Evolutionary conservation across 371 early-diverging fungal genomes (phyloP).

Genomic region (Umbelopsis sp.): DNA sequence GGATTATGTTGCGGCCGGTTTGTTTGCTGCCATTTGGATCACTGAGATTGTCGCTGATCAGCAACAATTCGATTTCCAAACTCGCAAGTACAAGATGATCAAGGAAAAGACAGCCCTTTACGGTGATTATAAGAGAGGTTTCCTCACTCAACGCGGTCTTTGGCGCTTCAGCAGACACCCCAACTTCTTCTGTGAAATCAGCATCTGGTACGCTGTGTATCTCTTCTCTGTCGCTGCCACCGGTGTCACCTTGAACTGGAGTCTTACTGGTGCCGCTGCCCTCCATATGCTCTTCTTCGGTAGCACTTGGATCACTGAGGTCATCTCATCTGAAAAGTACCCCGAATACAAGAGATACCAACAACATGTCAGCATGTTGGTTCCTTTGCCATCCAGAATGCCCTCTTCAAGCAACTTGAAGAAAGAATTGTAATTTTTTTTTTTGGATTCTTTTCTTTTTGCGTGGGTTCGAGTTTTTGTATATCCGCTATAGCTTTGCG

Average conservation of each 20-base stretch:
- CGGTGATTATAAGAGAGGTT: constrained; percentile 64
- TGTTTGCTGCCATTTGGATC: constrained; percentile 51
- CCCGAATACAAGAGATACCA: constrained; percentile 74
- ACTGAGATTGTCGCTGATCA: constrained; percentile 80
- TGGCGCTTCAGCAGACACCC: constrained; percentile 82
- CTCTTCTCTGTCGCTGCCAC: constrained; percentile 62
- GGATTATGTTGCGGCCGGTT: constrained; percentile 51
- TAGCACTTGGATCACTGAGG: constrained; percentile 79
- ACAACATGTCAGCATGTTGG: constrained; percentile 58
- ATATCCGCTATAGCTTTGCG: no score
- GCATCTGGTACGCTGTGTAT: constrained; percentile 68
- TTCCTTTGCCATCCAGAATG: constrained; percentile 47
- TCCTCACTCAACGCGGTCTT: constrained; percentile 70
- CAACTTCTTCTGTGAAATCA: constrained; percentile 81
- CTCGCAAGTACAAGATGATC: constrained; percentile 52
- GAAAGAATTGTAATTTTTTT: background rate
- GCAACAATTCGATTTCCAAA: constrained; percentile 85
- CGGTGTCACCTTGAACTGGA: constrained; percentile 56
- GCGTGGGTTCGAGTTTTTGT: no score
- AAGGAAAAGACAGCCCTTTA: constrained; percentile 31
- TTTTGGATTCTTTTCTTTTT: background rate
- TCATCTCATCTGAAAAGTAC: constrained; percentile 70
- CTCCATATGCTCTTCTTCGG: constrained; percentile 75
- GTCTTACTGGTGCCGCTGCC: constrained; percentile 55
- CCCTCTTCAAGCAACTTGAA: background rate